Conservation (phyloP, 75 land plant species). For the Ceratopteris richardii region DNA sequence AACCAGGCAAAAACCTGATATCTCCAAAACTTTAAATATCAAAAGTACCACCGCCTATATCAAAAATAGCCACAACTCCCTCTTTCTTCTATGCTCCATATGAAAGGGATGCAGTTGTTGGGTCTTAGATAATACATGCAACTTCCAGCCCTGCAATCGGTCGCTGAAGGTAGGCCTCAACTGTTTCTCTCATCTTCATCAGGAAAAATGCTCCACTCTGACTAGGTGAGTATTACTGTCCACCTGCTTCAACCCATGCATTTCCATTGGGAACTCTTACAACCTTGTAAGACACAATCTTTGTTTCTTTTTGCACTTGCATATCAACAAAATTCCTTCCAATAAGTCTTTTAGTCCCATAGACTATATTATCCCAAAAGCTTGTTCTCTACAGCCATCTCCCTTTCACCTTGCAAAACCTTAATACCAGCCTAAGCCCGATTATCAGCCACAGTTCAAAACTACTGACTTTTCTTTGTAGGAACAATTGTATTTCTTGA, state of each 20-base stretch:
- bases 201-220: constrained; percentile 62
- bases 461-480: too few relatives aligned
- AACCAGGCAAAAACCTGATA: too few relatives aligned
- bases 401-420: constrained; percentile 84
- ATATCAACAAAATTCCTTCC: constrained; percentile 61
- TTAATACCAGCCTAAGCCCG: constrained; percentile 59
- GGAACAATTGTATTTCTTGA: too few relatives aligned
- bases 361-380: constrained; percentile 50
- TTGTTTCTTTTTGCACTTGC: constrained; percentile 66
- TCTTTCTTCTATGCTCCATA: too few relatives aligned
- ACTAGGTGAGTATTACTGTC: constrained; percentile 67
- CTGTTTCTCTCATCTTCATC: too few relatives aligned
- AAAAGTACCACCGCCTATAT: constrained; percentile 84
- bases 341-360: constrained; percentile 65
- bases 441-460: constrained; percentile 17
- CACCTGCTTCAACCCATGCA: too few relatives aligned
- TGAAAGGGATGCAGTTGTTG: constrained; percentile 75
- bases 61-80: too few relatives aligned
- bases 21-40: constrained; percentile 74
- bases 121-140: constrained; percentile 61
- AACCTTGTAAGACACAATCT: too few relatives aligned
- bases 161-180: constrained; percentile 55
- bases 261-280: too few relatives aligned
- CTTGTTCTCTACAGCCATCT: too few relatives aligned
- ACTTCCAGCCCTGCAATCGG: constrained; percentile 69